Evolutionary conservation across 352 stramenopile genomes (phyloP).

Genomic region (Plasmopara muralis): DNA sequence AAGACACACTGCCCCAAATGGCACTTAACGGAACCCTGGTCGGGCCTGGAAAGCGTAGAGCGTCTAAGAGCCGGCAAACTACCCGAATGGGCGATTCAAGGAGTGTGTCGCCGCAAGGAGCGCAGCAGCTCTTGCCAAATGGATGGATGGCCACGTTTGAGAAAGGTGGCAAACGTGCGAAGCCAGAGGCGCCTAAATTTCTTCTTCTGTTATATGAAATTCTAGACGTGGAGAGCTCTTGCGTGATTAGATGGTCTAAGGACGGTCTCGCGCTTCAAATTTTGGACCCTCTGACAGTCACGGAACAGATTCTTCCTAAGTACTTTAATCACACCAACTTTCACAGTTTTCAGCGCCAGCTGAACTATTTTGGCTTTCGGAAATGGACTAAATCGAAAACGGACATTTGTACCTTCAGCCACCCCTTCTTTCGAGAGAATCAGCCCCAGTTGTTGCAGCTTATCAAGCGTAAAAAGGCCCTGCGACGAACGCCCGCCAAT

Average conservation of each 20-base stretch:
- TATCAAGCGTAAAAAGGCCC: constrained; percentile 79
- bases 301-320: constrained; percentile 78
- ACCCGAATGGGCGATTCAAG: neutral
- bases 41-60: constrained; percentile 8
- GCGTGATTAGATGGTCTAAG: constrained; percentile 69
- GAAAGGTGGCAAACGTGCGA: constrained; percentile 26
- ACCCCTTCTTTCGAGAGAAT: constrained; percentile 71
- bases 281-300: constrained; percentile 53
- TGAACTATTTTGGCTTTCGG: constrained; percentile 92
- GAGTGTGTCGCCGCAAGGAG: neutral
- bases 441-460: constrained; percentile 65
- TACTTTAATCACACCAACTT: constrained; percentile 94
- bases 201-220: constrained; percentile 77
- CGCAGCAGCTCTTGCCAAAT: constrained; percentile 8
- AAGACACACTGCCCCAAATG: constrained; percentile 1
- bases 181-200: constrained; percentile 76
- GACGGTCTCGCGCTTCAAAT: constrained; percentile 75
- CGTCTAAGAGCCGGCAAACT: constrained; percentile 11
- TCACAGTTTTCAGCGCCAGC: constrained; percentile 87
- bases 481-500: constrained; percentile 29
- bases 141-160: constrained; percentile 31
- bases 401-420: constrained; percentile 81
- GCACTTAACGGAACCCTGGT: neutral
- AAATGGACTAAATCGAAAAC: constrained; percentile 84
- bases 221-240: constrained; percentile 61